Base-by-base conservation (phyloP, 164 flowering plant species). In the Magnolia kwangsiensis region DNA sequence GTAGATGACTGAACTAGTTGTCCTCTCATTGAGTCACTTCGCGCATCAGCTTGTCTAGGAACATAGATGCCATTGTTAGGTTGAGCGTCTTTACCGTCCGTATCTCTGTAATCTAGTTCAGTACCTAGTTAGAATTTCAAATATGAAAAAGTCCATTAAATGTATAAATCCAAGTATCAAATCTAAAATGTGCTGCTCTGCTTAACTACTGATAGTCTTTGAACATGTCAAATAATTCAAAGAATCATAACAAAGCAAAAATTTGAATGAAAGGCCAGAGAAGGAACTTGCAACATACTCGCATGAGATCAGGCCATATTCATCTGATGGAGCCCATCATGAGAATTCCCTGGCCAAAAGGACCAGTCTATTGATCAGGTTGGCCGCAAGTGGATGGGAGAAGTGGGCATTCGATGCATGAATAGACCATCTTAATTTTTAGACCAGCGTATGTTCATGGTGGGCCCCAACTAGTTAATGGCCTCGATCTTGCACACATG, bases 181-280 rank as follows among this genome's bases (percentile, higher is more conserved):
- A 27, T 27, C 0, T 84, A 71, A 87, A 91, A 73, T 88, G 80
- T 9, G 86, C 82, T 11, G 92, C 93, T 81, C 82, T 92, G 20
- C 85, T 90, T 85, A 92, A 79, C 82, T 91, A 24, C 27, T 24
- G 98, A 79, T 93, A 95, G 19, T 66, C 98, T 83, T 68, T 95
- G 91, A 23, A 91, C 88, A 97, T 93, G 92, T 74, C 68, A 80
- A 76, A 71, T 50, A 69, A 79, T 11, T 70, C 55, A 63, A 79
- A 70, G 10, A 64, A 24, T 78, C 29, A 65, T 64, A 23, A 29
- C 68, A 51, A 50, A 9, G n/a, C 4, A 37, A 37, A 5, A 37
- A 0, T 37, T 50, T 37, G 27, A 51, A 64, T 51, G 14, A 21
- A 76, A 59, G 27, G 58, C 11, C 37, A 51, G 29, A 45, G 45